Base-by-base conservation (phyloP, 257 asterid genomes). In the Scutellaria barbata region DNA sequence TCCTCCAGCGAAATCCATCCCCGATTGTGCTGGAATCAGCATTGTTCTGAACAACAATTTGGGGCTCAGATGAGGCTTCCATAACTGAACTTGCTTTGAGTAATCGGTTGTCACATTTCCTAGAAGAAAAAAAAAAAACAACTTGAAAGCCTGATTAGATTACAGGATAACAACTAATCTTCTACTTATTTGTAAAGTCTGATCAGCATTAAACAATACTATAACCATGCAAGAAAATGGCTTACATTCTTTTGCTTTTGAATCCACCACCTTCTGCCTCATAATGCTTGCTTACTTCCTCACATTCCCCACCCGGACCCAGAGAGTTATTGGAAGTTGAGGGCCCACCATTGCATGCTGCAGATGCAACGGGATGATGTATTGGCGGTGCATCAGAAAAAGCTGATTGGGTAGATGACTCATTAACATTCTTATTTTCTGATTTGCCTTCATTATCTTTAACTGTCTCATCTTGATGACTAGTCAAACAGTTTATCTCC, bases 1-100 rank as follows among this genome's bases (percentile, higher is more conserved):
- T 92, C 83, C 97, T 86, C 97, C 98, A 87, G 8, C 96, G 90
- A 81, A 83, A 92, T 61, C 96, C 92, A 43, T 92, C 98, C 64
- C 85, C 85, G 0, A 68, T 37, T 42, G 68, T 52, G 51, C 76
- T 87, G 55, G 86, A 81, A 71, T 80, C 92, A 2, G 71, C 52
- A 45, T 81, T 75, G 60, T 80, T 84, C 76, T 75, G 85, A 50
- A 73, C 73, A 35, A 63, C 75, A 33, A 17, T 30, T 63, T 42
- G 82, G 66, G 90, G 76, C 71, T 79, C 86, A 16, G 58, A 60
- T 2, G 71, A 58, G 55, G 76, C 75, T 63, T 78, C 82, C 63
- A 74, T 74, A 61, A 59, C 74, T 20, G 55, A 64, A 59, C 87
- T 81, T 22, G 58, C 81, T 75, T 75, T 81, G 30, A 33, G 18